Conservation (phyloP, 139 green algal genomes). For the Auxenochlorella protothecoides region DNA sequence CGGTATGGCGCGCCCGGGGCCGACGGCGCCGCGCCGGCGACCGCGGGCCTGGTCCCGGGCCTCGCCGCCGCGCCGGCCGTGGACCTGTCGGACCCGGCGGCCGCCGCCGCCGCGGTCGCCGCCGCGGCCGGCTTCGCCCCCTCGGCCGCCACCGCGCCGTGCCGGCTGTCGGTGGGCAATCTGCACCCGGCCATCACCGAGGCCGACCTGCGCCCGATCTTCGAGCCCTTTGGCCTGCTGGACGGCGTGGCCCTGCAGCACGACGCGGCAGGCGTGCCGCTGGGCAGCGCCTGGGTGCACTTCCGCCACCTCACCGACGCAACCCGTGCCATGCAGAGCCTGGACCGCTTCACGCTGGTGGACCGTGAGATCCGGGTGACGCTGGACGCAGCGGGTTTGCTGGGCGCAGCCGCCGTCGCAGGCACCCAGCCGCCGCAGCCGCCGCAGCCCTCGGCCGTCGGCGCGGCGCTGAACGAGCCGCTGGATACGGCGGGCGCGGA, state of each 20-base stretch:
- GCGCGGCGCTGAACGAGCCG: not conserved
- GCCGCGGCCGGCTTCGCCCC: not conserved
- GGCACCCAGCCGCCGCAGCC: not conserved
- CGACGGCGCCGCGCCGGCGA: not conserved
- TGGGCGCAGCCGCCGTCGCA: not conserved
- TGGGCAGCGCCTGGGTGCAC: constrained; percentile 35
- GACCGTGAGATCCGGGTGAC: constrained; percentile 38
- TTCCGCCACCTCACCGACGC: constrained; percentile 33
- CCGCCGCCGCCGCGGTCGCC: not conserved
- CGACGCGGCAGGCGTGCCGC: constrained; percentile 39
- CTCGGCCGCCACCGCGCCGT: constrained; percentile 8
- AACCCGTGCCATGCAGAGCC: constrained; percentile 53
- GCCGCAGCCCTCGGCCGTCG: not conserved
- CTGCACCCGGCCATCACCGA: constrained; percentile 43
- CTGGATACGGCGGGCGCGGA: constrained; percentile 17
- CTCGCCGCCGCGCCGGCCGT: not conserved
- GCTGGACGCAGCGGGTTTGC: constrained; percentile 1
- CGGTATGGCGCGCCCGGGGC: not conserved
- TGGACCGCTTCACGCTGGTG: constrained; percentile 51
- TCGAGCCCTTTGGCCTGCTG: constrained; percentile 76
- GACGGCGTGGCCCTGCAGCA: constrained; percentile 52
- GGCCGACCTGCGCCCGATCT: constrained; percentile 66
- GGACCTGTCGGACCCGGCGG: not conserved
- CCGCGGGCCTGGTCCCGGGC: not conserved
- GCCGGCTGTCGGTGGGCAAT: constrained; percentile 34